Evolutionary conservation across 345 rosid genomes (phyloP), one percentile per base, ranked within the genome.

Genomic region (Psidium guajava): DNA sequence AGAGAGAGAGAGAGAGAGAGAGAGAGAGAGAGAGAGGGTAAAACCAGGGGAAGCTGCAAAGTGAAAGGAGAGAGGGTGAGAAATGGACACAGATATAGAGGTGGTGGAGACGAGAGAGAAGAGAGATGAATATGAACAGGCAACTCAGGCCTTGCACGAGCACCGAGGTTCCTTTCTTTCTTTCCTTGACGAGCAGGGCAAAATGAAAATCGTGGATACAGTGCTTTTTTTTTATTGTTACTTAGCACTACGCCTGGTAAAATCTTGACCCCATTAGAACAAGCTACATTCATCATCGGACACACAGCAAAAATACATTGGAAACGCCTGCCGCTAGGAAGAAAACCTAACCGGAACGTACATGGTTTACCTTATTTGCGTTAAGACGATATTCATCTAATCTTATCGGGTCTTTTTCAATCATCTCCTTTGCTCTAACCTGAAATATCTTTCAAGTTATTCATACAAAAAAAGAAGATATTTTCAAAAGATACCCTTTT

Each of bases 51-150:
- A 54, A 50, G 52, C 59, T 32, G 83, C 52, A 84, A 84, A 81
- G 89, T 85, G 81, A 85, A 87, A 85, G 87, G 85, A 84, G 57
- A 85, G 83, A 86, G 81, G 87, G 64, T 52, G 87, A 85, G 84
- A 83, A 85, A 61, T 83, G 93, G 80, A 89, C 96, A 91, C 93
- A 93, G 88, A 89, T 93, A 93, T 91, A 92, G 96, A 92, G 94
- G 92, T 54, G 82, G 86, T 83, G 85, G 85, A 82, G 86, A 86
- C 42, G 64, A 85, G 32, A 57, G 75, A 42, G 59, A 49, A 86
- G 64, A 83, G 8, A 73, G 86, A 87, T 49, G 87, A 88, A 85
- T 83, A 88, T 85, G 81, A 84, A 40, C 49, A 6, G 53, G 77
- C 87, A 83, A 84, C 69, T 18, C 40, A 61, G 54, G 83, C 32